Conservation (phyloP, 495 filamentous ascomycete genomes). For the Talaromyces nanjingensis region DNA sequence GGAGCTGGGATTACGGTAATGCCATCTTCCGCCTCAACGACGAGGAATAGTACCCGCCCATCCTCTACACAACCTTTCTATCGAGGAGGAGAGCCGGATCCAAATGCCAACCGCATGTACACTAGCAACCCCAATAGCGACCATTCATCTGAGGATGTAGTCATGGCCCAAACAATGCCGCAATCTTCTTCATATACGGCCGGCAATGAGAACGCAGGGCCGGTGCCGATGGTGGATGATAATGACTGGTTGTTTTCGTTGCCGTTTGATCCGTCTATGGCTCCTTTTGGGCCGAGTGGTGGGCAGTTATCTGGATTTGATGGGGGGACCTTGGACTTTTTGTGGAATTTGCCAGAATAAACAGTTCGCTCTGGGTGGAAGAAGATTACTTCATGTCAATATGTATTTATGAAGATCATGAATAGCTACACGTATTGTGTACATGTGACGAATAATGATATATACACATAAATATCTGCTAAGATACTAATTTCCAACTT, state of each 20-base stretch:
- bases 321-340: conserved; percentile 40
- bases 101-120: not conserved
- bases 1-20: not conserved
- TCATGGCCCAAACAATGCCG: not conserved
- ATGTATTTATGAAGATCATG: conserved; percentile 1
- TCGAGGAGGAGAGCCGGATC: not conserved
- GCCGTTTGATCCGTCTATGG: conserved; percentile 49
- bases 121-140: not conserved
- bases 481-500: not conserved
- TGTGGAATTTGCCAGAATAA: conserved; percentile 39
- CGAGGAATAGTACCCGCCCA: conserved; percentile 3
- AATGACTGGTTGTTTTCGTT: conserved; percentile 46
- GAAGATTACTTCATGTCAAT: not conserved
- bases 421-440: not conserved
- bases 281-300: conserved; percentile 40
- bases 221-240: not conserved
- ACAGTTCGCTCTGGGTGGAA: not conserved
- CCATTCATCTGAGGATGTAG: not conserved
- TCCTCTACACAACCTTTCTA: conserved; percentile 2
- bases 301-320: conserved; percentile 44
- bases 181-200: not conserved
- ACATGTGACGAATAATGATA: not conserved
- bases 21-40: not conserved
- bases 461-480: not conserved
- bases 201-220: not conserved